A percentile compares a stretch with the other conserved stretches of the same genome.
Evolutionary conservation across 306 rosid genomes (phyloP).

Genomic region (Cyamopsis tetragonoloba): DNA sequence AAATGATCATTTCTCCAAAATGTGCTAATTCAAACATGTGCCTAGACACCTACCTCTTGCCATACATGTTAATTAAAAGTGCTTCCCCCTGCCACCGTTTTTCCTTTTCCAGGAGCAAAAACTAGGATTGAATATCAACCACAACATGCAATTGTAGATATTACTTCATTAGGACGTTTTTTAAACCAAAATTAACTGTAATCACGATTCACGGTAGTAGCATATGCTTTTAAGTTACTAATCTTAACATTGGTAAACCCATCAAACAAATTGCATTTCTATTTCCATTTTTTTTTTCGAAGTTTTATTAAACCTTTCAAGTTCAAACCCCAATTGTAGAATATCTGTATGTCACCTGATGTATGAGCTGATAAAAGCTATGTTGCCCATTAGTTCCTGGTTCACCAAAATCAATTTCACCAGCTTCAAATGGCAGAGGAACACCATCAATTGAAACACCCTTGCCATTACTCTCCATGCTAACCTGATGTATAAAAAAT

Average conservation of each 20-base stretch:
- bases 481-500: constrained; percentile 47
- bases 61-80: too few relatives aligned
- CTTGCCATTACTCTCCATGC: constrained; percentile 99
- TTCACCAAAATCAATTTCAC: constrained; percentile 98
- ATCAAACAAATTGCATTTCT: background rate
- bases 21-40: too few relatives aligned
- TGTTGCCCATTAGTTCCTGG: constrained; percentile 99
- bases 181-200: background rate
- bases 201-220: too few relatives aligned
- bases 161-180: background rate
- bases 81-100: too few relatives aligned
- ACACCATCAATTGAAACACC: constrained; percentile 93
- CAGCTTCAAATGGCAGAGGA: constrained; percentile 83
- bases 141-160: background rate
- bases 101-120: too few relatives aligned
- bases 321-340: background rate
- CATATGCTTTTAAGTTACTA: too few relatives aligned
- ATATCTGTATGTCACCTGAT: constrained; percentile 57
- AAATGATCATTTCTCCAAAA: too few relatives aligned
- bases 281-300: background rate
- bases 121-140: background rate
- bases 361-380: constrained; percentile 98
- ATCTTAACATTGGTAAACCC: background rate
- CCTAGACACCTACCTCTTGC: too few relatives aligned
- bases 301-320: background rate